Evolutionary conservation across 192 early-diverging fungal genomes (phyloP), one percentile per base, ranked within the genome.

Genomic region (Rhizophagus sp.): DNA sequence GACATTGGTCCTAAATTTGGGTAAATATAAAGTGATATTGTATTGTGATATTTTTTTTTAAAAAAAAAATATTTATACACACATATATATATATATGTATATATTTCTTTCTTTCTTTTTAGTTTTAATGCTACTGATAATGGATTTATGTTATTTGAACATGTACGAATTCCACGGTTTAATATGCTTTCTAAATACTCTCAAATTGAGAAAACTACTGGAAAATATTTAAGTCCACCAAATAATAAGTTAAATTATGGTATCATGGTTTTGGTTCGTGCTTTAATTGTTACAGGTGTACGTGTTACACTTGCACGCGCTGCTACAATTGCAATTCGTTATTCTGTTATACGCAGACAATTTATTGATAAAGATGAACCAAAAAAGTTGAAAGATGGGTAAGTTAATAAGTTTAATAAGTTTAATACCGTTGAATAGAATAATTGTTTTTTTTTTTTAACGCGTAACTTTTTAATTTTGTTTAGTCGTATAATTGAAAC

Each of bases 1-100:
- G 94, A 97, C 78, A 90, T 96, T 82, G 95, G 95, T 15, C 93
- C 94, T 69, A 97, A 97, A 88, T 93, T 95, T 78, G 95, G 19
- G 12, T 52, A 52, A 17, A 52, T 50, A 15, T 50, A 15, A 57
- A 1, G 0, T 52, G 1, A 0, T 52, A n/a, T n/a, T n/a, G n/a
- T 52, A 15, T 17, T 44, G 9, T 44, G 1, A 19, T 19, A 5
- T 17, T 57, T 57, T 57, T 57, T 17, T 19, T 5, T n/a, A n/a
- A n/a, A n/a, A 44, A 44, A 44, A 10, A 44, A 44, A 30, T 30
- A 30, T 30, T 1, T 1, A 30, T 30, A 30, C 1, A 30, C 0
- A 30, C 1, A 30, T 30, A 30, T 30, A 30, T 30, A 30, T 30
- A 30, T 30, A 1, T 30, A 30, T 30, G 30, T 30, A 30, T 10